Evolutionary conservation across 768 basidiomycete species (phyloP).

Genomic region (Rhizopogon vulgaris): DNA sequence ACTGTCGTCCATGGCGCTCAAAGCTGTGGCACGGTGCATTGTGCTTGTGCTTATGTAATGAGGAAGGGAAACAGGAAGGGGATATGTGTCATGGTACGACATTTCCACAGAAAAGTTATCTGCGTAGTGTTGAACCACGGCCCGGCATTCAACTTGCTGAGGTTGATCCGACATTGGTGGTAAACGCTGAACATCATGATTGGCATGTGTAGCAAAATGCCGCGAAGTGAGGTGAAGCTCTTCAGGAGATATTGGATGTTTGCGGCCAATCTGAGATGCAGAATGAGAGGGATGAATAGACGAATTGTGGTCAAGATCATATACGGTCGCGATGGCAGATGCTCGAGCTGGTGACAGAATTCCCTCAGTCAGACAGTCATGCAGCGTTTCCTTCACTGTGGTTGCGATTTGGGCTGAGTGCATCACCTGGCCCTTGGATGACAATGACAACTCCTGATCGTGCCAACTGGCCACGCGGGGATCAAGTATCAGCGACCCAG

Average conservation of each 20-base stretch:
- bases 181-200: no score
- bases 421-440: not conserved
- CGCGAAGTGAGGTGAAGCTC: constrained; percentile 9
- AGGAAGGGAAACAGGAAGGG: not conserved
- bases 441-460: constrained; percentile 3
- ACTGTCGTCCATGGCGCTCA: not conserved
- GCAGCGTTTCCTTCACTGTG: not conserved
- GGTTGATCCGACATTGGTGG: not conserved
- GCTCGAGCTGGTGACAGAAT: not conserved
- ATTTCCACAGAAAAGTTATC: not conserved
- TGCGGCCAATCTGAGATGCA: constrained; percentile 40
- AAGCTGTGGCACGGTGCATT: not conserved
- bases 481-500: constrained; percentile 32
- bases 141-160: no score
- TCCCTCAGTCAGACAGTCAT: not conserved
- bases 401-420: not conserved
- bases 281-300: constrained; percentile 49
- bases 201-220: constrained; percentile 2
- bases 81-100: not conserved
- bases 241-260: not conserved
- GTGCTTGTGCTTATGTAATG: not conserved
- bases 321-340: constrained; percentile 16
- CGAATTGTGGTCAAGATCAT: constrained; percentile 15
- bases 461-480: constrained; percentile 26
- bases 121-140: no score